Evolutionary conservation across 179 eudicot species (phyloP).

Genomic region (Vitellaria paradoxa): DNA sequence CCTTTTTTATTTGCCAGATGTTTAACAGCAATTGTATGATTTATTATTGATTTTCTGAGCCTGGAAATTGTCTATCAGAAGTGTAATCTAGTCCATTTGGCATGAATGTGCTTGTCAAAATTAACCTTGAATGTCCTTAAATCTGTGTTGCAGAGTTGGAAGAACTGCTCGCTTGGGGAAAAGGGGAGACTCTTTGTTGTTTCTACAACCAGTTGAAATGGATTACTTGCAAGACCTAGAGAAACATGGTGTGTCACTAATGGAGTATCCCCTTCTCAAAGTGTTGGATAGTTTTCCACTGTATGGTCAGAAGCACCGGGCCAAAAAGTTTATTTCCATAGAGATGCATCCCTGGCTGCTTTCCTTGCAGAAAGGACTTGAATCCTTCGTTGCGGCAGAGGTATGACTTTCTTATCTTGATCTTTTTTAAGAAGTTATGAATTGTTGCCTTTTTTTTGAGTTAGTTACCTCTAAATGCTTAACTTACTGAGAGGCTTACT

Average conservation of each 20-base stretch:
- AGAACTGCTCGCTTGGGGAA: constrained; percentile 98
- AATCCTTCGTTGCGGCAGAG: constrained; percentile 50
- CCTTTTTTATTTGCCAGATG: constrained; percentile 1
- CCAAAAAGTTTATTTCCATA: constrained; percentile 54
- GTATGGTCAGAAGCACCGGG: constrained; percentile 47
- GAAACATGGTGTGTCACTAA: constrained; percentile 71
- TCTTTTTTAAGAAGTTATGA: not conserved
- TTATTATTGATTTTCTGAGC: not conserved
- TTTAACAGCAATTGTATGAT: constrained; percentile 1
- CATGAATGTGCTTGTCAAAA: not conserved
- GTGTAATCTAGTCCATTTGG: constrained; percentile 2
- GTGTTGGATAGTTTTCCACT: constrained; percentile 68
- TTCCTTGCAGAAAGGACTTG: constrained; percentile 75
- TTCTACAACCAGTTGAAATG: constrained; percentile 78
- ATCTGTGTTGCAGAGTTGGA: constrained; percentile 71
- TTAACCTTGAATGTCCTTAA: constrained; percentile 12
- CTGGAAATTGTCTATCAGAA: not conserved
- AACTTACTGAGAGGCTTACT: not conserved
- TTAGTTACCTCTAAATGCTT: not conserved
- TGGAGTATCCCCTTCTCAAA: constrained; percentile 78
- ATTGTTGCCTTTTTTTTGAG: not conserved
- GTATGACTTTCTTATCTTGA: constrained; percentile 31
- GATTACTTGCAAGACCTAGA: constrained; percentile 79
- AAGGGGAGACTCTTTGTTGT: constrained; percentile 85
- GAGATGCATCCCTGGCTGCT: constrained; percentile 95